Percentiles rank a stretch among this genome's conserved stretches.
phyloP scores from a whole-genome alignment of 768 basidiomycete genomes.

The Lactifluus echinatus region DNA sequence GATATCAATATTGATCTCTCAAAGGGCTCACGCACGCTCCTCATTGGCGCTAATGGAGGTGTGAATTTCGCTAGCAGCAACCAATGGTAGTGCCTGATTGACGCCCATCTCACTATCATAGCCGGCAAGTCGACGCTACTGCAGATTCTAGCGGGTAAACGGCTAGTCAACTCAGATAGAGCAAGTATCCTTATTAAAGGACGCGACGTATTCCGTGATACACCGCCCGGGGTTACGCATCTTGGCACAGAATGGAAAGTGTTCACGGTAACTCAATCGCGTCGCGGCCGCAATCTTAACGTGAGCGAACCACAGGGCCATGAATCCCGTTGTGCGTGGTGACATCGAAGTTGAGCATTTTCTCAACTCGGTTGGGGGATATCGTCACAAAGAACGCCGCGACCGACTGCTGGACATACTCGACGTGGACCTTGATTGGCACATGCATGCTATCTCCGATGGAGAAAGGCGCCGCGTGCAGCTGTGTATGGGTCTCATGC shows the following conservation, averaged over 20 bases:
- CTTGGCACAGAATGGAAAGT: constrained; percentile 90
- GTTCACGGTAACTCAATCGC: neutral
- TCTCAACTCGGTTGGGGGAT: constrained; percentile 95
- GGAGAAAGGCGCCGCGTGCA: constrained; percentile 92
- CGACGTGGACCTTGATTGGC: constrained; percentile 94
- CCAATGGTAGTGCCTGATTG: neutral
- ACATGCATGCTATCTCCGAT: constrained; percentile 92
- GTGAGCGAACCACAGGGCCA: constrained; percentile 49
- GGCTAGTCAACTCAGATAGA: constrained; percentile 46
- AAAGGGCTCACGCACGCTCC: constrained; percentile 70
- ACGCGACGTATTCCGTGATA: constrained; percentile 83
- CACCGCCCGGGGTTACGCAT: constrained; percentile 74
- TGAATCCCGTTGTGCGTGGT: constrained; percentile 91
- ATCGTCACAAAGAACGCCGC: constrained; percentile 82
- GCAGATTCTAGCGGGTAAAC: constrained; percentile 89
- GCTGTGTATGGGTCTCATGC: constrained; percentile 94
- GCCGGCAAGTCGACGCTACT: constrained; percentile 96
- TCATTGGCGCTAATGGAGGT: constrained; percentile 95
- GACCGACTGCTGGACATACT: constrained; percentile 83
- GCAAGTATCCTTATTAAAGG: constrained; percentile 65
- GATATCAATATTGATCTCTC: constrained; percentile 61
- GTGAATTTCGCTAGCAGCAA: constrained; percentile 20
- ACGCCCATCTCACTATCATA: constrained; percentile 23
- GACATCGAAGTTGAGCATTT: constrained; percentile 92
- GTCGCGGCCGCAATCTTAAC: neutral